phyloP scores from a whole-genome alignment of 805 yeast genomes.

The Candida broadrunensis region DNA sequence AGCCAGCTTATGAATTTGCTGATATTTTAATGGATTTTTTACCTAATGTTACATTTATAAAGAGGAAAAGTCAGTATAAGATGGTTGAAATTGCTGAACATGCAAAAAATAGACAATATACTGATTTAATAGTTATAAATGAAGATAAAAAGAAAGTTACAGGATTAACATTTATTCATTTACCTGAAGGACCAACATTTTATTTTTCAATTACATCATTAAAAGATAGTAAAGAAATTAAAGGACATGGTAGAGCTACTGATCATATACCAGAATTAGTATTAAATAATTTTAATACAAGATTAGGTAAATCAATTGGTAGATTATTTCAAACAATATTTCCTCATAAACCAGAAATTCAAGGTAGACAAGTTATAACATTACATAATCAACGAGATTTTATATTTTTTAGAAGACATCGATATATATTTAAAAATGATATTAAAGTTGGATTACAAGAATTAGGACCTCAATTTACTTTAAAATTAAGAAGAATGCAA shows the following conservation, averaged over 20 bases:
- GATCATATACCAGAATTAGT: conserved; percentile 89
- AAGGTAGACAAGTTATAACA: conserved; percentile 94
- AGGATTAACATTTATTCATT: conserved; percentile 88
- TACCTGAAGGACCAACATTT: conserved; percentile 94
- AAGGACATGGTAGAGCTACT: conserved; percentile 89
- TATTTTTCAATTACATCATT: conserved; percentile 83
- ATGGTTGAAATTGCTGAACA: conserved; percentile 85
- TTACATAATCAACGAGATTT: conserved; percentile 95
- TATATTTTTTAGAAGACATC: conserved; percentile 91
- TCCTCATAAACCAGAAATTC: conserved; percentile 90
- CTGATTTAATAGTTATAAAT: conserved; percentile 84
- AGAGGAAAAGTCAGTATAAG: conserved; percentile 81
- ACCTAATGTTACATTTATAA: conserved; percentile 83
- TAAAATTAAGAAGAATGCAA: conserved; percentile 83
- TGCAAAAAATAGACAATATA: conserved; percentile 79
- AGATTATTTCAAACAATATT: conserved; percentile 86
- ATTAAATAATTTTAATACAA: conserved; percentile 86
- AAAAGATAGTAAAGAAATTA: conserved; percentile 68
- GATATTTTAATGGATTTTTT: conserved; percentile 78
- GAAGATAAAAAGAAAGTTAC: conserved; percentile 92
- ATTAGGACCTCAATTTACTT: conserved; percentile 93
- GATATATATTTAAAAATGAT: conserved; percentile 85
- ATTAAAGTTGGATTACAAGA: conserved; percentile 94
- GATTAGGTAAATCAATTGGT: conserved; percentile 92
- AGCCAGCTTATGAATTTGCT: conserved; percentile 86